Conservation (phyloP, 192 early-diverging fungal genomes). For the Gamsiella multidivaricata region DNA sequence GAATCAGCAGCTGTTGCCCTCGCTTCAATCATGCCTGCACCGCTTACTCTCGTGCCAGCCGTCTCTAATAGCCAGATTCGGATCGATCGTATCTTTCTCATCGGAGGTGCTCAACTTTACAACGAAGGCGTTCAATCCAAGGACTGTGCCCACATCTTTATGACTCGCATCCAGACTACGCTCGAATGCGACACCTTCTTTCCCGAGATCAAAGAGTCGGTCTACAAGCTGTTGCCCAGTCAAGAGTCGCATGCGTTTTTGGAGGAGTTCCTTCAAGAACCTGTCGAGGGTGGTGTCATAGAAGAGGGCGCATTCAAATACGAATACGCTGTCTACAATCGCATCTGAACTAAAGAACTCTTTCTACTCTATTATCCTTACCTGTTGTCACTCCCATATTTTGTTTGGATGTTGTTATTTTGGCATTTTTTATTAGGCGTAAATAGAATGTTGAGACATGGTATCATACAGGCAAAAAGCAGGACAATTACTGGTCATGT, state of each 20-base stretch:
- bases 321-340: constrained; percentile 49
- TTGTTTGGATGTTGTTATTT: background rate
- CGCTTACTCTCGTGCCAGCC: background rate
- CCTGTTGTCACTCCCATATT: background rate
- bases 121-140: constrained; percentile 69
- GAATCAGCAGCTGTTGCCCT: background rate
- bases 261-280: constrained; percentile 32
- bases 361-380: background rate
- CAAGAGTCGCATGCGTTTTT: constrained; percentile 25
- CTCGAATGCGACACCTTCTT: constrained; percentile 87
- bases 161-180: constrained; percentile 73
- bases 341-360: constrained; percentile 1
- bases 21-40: background rate
- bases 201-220: constrained; percentile 62
- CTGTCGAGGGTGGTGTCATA: constrained; percentile 38
- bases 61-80: constrained; percentile 16
- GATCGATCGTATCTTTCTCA: constrained; percentile 72
- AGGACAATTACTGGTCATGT: background rate
- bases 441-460: no score
- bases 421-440: background rate
- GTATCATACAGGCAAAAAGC: background rate
- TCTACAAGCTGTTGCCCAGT: constrained; percentile 21
- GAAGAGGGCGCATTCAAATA: constrained; percentile 37
- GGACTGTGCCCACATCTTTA: constrained; percentile 68
- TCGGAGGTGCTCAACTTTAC: constrained; percentile 86